A percentile compares a stretch with the other conserved stretches of the same genome.
phyloP scores from a whole-genome alignment of 768 basidiomycete species.

The Mycena floridula region DNA sequence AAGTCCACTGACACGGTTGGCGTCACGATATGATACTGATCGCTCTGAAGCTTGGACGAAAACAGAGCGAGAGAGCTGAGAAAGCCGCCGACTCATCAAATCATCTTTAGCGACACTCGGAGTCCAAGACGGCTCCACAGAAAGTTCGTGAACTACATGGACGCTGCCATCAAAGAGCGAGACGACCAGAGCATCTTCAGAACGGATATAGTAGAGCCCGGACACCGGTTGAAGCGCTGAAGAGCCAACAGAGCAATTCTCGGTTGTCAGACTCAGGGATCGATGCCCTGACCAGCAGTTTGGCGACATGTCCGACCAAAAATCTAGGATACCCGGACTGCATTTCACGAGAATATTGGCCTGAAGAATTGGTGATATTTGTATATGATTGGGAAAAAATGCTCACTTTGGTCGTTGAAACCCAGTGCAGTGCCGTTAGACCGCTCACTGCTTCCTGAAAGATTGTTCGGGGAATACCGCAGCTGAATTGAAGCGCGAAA shows the following conservation, averaged over 20 bases:
- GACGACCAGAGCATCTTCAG: conserved; percentile 48
- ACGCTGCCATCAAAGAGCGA: conserved; percentile 68
- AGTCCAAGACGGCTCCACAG: conserved; percentile 37
- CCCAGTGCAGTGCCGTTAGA: conserved; percentile 55
- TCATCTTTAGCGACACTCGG: conserved; percentile 15
- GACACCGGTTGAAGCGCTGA: conserved; percentile 54
- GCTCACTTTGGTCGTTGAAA: conserved; percentile 35
- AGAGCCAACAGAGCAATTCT: conserved; percentile 49
- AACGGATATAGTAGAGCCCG: conserved; percentile 48
- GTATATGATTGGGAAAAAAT: conserved; percentile 11
- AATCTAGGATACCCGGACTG: conserved; percentile 52
- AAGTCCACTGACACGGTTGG: conserved; percentile 56
- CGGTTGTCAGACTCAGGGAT: conserved; percentile 36
- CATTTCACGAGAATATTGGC: conserved; percentile 56
- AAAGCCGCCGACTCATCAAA: conserved; percentile 37
- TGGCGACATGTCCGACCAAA: conserved; percentile 41
- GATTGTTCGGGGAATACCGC: conserved; percentile 21
- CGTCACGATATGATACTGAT: conserved; percentile 35
- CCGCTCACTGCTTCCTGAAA: conserved; percentile 33
- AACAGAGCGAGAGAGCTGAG: conserved; percentile 40
- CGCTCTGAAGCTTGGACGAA: conserved; percentile 44
- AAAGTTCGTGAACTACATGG: conserved; percentile 50
- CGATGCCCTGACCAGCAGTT: conserved; percentile 43
- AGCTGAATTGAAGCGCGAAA: conserved; percentile 25
- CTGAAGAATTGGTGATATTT: background rate